Conservation (phyloP, 169 alveolate species). For the Cryptosporidium canis region DNA sequence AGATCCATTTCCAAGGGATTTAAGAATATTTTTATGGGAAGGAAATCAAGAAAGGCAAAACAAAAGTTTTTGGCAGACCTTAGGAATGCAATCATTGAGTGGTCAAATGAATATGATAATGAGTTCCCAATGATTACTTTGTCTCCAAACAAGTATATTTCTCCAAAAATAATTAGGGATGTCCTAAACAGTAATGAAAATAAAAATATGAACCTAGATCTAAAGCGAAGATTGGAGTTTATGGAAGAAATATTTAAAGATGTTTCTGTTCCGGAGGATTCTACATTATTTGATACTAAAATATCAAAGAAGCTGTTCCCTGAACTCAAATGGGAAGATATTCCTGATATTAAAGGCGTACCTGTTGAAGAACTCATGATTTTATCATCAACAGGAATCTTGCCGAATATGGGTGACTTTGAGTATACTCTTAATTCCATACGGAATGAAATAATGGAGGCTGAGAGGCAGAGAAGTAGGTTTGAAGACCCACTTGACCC, state of each 20-base stretch:
- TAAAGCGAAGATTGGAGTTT: conserved; percentile 4
- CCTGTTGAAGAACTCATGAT: conserved; percentile 29
- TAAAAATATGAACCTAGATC: neutral
- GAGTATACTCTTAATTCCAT: conserved; percentile 8
- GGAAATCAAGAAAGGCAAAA: conserved; percentile 35
- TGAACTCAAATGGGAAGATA: conserved; percentile 40
- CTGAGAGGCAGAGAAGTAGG: conserved; percentile 10
- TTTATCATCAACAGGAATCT: conserved; percentile 37
- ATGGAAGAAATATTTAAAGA: conserved; percentile 7
- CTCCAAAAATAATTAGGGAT: neutral
- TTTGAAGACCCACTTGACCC: conserved; percentile 52
- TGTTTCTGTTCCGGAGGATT: neutral
- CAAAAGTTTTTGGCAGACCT: conserved; percentile 17
- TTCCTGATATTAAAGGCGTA: conserved; percentile 61
- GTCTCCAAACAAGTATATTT: conserved; percentile 14
- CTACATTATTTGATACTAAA: neutral
- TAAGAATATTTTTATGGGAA: conserved; percentile 37
- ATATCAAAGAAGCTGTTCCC: conserved; percentile 52
- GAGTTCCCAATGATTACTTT: conserved; percentile 43
- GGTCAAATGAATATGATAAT: conserved; percentile 18
- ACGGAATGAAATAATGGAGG: conserved; percentile 33
- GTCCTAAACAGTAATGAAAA: neutral
- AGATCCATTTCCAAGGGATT: conserved; percentile 58
- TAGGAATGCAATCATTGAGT: conserved; percentile 22
- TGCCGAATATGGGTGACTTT: conserved; percentile 47